Base-by-base conservation (phyloP, 1,284 basidiomycete species). In the Cryptococcus hybrid region DNA sequence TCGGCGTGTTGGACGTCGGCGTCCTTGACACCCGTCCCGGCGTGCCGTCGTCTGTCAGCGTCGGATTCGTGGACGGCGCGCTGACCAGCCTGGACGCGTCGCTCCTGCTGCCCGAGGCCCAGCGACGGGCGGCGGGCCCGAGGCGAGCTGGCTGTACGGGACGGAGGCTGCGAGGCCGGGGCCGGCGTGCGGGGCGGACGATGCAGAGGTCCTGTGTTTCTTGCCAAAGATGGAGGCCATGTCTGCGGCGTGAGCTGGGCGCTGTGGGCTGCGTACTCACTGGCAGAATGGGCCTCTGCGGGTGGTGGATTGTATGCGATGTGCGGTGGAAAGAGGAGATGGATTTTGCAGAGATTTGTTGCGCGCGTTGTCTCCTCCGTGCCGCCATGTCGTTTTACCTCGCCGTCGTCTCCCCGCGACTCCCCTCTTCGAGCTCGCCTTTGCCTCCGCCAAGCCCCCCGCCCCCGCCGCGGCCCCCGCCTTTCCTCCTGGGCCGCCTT, bases 331-430 rank as follows among this genome's bases (percentile, higher is more conserved):
- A 18, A 18, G 18, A 18, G 18, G 18, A 18, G 18, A 18, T 18
- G 18, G 18, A 18, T 18, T 18, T 18, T 18, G 18, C 18, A 18
- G 18, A 18, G 18, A 18, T 18, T 18, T 18, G 18, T 18, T 18
- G 18, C 18, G 18, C 35, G 47, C 30, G 47, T 30, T 47, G 46
- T 34, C 24, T 30, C 12, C 46, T 5, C n/a, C 15, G 46, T 47
- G 46, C 49, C 36, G 42, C 38, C 47, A 79, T 79, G 77, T 73
- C 78, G 5, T 79, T 76, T 68, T 79, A 79, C 66, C 76, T 79
- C 15, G 78, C 73, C 18, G 68, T 79, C 46, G 73, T 79, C 37
- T 77, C 76, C 7, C 5, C 63, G 69, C 15, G 78, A 79, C 61
- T 69, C 72, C 3, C 1, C 65, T 79, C 42, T 78, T 71, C 62